Conservation (phyloP, 768 basidiomycete genomes). For the Phanerochaete carnosa region DNA sequence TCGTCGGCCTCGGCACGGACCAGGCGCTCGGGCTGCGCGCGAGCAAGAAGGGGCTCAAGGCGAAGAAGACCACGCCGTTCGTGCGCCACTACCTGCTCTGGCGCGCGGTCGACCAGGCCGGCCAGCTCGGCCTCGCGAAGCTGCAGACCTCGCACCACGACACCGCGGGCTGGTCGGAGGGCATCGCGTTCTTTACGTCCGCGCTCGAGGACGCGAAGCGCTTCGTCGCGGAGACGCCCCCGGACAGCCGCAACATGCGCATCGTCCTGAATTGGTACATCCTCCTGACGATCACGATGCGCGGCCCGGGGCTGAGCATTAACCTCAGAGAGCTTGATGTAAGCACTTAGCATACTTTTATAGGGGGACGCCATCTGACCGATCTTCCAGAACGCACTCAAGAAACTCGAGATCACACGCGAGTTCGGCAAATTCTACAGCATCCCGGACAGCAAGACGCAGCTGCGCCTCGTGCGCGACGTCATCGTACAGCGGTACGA, state of each 20-base stretch:
- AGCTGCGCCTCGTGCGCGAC: conserved; percentile 49
- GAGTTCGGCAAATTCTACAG: conserved; percentile 49
- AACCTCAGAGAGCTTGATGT: conserved; percentile 54
- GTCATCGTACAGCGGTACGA: conserved; percentile 47
- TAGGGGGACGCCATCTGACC: background rate
- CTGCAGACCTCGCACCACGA: conserved; percentile 40
- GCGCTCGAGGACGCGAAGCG: conserved; percentile 58
- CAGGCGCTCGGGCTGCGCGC: conserved; percentile 50
- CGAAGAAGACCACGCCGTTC: conserved; percentile 51
- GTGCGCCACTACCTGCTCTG: conserved; percentile 54
- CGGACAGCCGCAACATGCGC: conserved; percentile 60
- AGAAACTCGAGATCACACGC: conserved; percentile 48
- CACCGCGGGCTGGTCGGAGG: conserved; percentile 53
- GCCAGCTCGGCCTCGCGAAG: conserved; percentile 48
- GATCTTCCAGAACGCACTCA: conserved; percentile 28
- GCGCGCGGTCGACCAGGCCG: conserved; percentile 60
- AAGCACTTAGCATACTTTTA: conserved; percentile 12
- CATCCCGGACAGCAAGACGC: conserved; percentile 44
- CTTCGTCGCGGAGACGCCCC: conserved; percentile 54
- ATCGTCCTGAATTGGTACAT: conserved; percentile 59
- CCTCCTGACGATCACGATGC: conserved; percentile 47
- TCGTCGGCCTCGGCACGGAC: conserved; percentile 48
- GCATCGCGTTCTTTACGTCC: conserved; percentile 55
- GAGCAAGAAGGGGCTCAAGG: conserved; percentile 65
- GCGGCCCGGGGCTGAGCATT: conserved; percentile 44